Percentiles rank a stretch among this genome's conserved stretches.
Conservation (phyloP, 192 early-diverging fungal species). For the Umbelopsis isabellina region DNA sequence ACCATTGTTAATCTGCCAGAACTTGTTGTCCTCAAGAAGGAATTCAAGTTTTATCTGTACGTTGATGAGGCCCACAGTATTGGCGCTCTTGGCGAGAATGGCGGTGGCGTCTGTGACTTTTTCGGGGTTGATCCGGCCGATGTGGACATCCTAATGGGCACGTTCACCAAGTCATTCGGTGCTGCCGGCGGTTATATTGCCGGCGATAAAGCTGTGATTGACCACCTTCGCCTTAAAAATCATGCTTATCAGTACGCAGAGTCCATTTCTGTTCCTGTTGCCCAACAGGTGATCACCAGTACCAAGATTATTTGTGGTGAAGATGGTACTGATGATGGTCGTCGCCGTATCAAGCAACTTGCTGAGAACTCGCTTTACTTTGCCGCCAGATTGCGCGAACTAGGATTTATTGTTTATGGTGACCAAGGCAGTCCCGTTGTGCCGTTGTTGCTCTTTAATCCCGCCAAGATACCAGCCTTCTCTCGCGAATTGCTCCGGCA, state of each 20-base stretch:
- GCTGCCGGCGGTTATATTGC: constrained; percentile 93
- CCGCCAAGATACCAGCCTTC: constrained; percentile 92
- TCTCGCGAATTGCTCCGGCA: constrained; percentile 88
- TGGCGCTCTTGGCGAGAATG: constrained; percentile 86
- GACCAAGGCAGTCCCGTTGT: constrained; percentile 79
- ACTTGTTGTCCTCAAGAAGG: constrained; percentile 75
- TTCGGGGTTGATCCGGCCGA: constrained; percentile 80
- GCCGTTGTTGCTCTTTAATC: constrained; percentile 83
- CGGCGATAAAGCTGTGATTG: constrained; percentile 70
- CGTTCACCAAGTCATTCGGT: constrained; percentile 92
- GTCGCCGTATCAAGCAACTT: constrained; percentile 75
- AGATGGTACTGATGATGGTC: constrained; percentile 72
- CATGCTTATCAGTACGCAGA: constrained; percentile 83
- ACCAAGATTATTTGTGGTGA: constrained; percentile 67
- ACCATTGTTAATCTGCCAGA: constrained; percentile 78
- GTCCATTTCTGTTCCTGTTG: constrained; percentile 72
- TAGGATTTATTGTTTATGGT: constrained; percentile 89
- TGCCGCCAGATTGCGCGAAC: constrained; percentile 65
- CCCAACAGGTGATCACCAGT: constrained; percentile 80
- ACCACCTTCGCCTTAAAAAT: constrained; percentile 70
- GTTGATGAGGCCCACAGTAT: constrained; percentile 93
- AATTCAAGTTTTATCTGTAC: constrained; percentile 90
- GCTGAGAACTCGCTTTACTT: constrained; percentile 81
- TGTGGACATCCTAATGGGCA: constrained; percentile 92
- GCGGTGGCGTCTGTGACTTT: constrained; percentile 90